Base-by-base conservation (phyloP, 1,284 basidiomycete genomes). In the Cryptococcus sp. region DNA sequence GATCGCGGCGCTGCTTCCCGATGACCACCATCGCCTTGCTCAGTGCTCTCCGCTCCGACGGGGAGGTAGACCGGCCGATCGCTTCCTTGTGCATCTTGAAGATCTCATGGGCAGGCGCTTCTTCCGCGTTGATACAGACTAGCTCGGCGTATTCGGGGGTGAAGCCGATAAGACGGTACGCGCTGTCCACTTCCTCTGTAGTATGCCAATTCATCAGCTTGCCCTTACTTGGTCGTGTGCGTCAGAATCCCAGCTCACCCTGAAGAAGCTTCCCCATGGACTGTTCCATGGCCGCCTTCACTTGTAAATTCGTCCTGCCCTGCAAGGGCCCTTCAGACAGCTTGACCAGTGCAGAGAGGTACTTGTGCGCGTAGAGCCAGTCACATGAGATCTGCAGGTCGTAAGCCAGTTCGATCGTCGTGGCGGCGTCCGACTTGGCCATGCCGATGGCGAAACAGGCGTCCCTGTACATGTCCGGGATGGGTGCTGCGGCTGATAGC, bases 21-120 rank as follows among this genome's bases (percentile, higher is more conserved):
- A 76, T 65, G 11, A 71, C n/a, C 15, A 52, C 21, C 5, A 76
- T 56, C 15, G 72, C 70, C 15, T 60, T 35, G 11, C 60, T 48
- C 7, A 74, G 18, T 3, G 61, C 59, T 1, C 44, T 23, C 20
- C 66, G 60, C 24, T 60, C 58, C 11, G 55, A 52, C 0, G 63
- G 21, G 20, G 53, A 56, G 8, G 59, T 50, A 0, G 65, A 58
- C 2, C 49, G 46, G 35, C 61, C 56, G 50, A 67, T 53, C 1
- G 69, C 67, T 13, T 59, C 52, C 35, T 70, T 68, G 59, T 73
- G 69, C 53, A 67, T 52, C 2, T 64, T 43, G 8, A 71, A 57
- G 36, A 76, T 63, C 48, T 71, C 60, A 0, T 68, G 60, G 9
- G 67, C 63, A 0, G 73, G 73, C 0, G 72, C 65, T 35, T 74